These are phyloP conservation scores for Penicillium longicatenatum DNA, from an alignment of 495 filamentous ascomycete genomes.

Conservation along the genomic window DNA sequence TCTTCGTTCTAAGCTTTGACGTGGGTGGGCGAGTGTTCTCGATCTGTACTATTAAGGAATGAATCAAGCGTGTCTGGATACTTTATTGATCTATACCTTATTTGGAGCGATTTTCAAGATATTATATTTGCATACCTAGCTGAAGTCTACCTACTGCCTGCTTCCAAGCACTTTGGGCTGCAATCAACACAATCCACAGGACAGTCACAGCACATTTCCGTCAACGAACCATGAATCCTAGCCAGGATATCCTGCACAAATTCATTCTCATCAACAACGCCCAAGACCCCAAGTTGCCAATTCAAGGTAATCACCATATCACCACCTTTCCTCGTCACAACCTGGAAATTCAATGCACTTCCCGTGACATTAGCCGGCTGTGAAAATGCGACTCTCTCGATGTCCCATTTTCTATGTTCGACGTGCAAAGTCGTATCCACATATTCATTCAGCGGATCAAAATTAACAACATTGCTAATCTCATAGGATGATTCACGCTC, in stretches of 20 bases:
- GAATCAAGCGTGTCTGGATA: too few relatives aligned
- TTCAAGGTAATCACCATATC: slow-evolving; percentile 6
- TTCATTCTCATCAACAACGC: not conserved
- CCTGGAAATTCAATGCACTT: not conserved
- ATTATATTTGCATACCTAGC: too few relatives aligned
- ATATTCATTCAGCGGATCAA: not conserved
- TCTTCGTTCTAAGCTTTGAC: too few relatives aligned
- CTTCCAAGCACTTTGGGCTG: too few relatives aligned
- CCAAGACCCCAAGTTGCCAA: slow-evolving; percentile 3
- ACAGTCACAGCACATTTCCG: not conserved
- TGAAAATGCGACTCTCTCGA: slow-evolving; percentile 1
- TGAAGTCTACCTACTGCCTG: too few relatives aligned
- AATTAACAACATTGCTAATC: slow-evolving; percentile 2
- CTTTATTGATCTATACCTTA: too few relatives aligned
- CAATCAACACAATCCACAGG: too few relatives aligned
- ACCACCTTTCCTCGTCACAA: slow-evolving; percentile 1
- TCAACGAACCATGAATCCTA: not conserved
- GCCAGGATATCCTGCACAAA: not conserved
- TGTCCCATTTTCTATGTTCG: not conserved
- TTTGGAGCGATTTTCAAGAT: too few relatives aligned
- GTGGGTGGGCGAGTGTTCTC: too few relatives aligned
- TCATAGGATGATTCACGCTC: not conserved
- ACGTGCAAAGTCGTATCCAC: too few relatives aligned
- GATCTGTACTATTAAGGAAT: too few relatives aligned
- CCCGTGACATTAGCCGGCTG: slow-evolving; percentile 1